A percentile compares a stretch with the other conserved stretches of the same genome.
These are phyloP conservation scores for Ganoderma sp. DNA, from an alignment of 1,284 basidiomycete genomes.

Conservation along the genomic window DNA sequence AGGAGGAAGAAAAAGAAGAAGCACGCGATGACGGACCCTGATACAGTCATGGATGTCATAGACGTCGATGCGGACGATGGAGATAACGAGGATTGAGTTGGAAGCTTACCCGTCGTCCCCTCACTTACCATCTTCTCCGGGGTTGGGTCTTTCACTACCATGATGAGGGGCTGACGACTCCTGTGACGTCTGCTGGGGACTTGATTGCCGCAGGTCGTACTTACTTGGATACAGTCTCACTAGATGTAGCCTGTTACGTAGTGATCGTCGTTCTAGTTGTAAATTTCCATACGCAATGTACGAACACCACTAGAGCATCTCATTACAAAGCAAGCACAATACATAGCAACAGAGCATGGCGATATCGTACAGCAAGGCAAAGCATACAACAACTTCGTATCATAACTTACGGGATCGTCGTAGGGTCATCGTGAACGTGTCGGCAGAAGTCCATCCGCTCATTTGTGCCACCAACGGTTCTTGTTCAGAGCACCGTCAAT, in stretches of 20 bases:
- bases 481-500: constrained; percentile 20
- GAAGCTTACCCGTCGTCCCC: neutral
- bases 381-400: constrained; percentile 2
- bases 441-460: neutral
- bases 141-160: neutral
- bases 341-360: constrained; percentile 3
- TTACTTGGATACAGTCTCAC: neutral
- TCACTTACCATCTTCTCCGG: no score
- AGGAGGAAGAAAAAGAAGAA: constrained; percentile 65
- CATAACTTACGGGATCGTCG: neutral
- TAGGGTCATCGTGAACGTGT: neutral
- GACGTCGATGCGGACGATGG: constrained; percentile 16
- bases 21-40: constrained; percentile 33
- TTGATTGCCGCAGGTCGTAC: neutral
- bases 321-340: neutral
- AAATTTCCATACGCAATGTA: neutral
- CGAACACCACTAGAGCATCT: neutral
- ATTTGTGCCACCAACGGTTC: constrained; percentile 26
- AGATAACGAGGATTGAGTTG: constrained; percentile 10
- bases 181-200: neutral
- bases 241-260: neutral
- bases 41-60: constrained; percentile 3
- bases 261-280: neutral
- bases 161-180: neutral
- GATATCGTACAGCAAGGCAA: constrained; percentile 3